These are phyloP conservation scores for Globisporangium recalcitrans DNA, from an alignment of 352 stramenopile species.

Conservation along the genomic window DNA sequence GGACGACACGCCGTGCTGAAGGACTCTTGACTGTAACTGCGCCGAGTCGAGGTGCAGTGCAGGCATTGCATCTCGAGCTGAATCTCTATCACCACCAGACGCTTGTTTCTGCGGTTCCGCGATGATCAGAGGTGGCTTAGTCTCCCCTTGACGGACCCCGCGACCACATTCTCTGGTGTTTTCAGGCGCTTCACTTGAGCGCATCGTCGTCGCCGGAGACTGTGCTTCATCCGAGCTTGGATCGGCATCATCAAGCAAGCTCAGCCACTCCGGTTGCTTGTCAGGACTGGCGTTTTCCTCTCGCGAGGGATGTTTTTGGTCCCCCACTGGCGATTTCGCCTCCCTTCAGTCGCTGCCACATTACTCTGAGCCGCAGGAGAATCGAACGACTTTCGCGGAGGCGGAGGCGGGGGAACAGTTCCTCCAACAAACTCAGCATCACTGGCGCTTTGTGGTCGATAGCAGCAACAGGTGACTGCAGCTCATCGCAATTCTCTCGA, in stretches of 20 bases:
- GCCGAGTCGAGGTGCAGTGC: not conserved
- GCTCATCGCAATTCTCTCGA: not conserved
- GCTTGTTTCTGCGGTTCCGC: no score
- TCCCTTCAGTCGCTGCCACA: not conserved
- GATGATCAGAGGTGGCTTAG: not conserved
- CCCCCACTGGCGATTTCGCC: not conserved
- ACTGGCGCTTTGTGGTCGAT: not conserved
- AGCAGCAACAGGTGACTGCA: not conserved
- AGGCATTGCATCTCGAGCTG: not conserved
- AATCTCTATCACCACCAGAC: not conserved
- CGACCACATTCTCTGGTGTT: not conserved
- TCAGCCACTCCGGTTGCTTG: not conserved
- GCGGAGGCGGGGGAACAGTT: constrained; percentile 7
- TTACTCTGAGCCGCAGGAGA: not conserved
- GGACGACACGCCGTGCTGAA: not conserved
- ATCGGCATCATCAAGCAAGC: not conserved
- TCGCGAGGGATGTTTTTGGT: not conserved
- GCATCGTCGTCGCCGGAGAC: no score
- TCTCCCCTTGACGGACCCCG: not conserved
- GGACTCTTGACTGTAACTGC: not conserved
- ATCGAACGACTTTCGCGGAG: not conserved
- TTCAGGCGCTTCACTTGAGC: not conserved
- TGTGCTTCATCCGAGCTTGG: not conserved
- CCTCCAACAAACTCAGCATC: constrained; percentile 3
- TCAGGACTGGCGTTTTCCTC: not conserved